phyloP scores from a whole-genome alignment of 1,139 yeast genomes.

The Chernovozyma sophiae-reginae region DNA sequence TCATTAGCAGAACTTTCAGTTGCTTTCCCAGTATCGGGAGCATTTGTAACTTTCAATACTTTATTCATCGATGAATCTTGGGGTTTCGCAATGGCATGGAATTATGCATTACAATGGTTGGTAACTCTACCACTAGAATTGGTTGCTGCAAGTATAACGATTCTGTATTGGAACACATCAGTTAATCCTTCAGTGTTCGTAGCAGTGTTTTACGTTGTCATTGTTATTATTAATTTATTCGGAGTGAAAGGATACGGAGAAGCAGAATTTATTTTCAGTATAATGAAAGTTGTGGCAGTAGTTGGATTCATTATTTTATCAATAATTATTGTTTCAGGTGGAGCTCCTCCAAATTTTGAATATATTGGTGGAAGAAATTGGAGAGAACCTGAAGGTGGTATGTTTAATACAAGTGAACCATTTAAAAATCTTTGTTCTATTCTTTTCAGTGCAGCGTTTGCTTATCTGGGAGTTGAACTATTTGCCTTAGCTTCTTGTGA shows the following conservation, averaged over 20 bases:
- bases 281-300: slow-evolving; percentile 30
- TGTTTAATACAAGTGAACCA: slow-evolving; percentile 24
- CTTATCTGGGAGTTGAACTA: slow-evolving; percentile 25
- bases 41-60: slow-evolving; percentile 36
- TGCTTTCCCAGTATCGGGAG: slow-evolving; percentile 38
- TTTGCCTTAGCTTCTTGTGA: slow-evolving; percentile 37
- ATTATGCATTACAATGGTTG: slow-evolving; percentile 39
- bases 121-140: slow-evolving; percentile 36
- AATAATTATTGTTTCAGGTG: slow-evolving; percentile 27
- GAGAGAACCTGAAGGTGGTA: slow-evolving; percentile 29
- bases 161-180: slow-evolving; percentile 25
- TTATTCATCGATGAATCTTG: slow-evolving; percentile 33
- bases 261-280: slow-evolving; percentile 27
- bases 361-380: slow-evolving; percentile 31
- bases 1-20: slow-evolving; percentile 37
- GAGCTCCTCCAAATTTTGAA: slow-evolving; percentile 23
- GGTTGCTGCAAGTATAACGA: slow-evolving; percentile 37
- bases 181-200: slow-evolving; percentile 30
- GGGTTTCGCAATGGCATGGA: slow-evolving; percentile 43
- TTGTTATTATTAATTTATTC: slow-evolving; percentile 26
- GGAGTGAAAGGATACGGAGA: slow-evolving; percentile 37
- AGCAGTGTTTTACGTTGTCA: slow-evolving; percentile 26
- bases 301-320: slow-evolving; percentile 28
- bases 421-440: slow-evolving; percentile 23
- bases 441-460: slow-evolving; percentile 22